phyloP scores from a whole-genome alignment of 108 stramenopile genomes.

The Cyclostephanos invisitatus region DNA sequence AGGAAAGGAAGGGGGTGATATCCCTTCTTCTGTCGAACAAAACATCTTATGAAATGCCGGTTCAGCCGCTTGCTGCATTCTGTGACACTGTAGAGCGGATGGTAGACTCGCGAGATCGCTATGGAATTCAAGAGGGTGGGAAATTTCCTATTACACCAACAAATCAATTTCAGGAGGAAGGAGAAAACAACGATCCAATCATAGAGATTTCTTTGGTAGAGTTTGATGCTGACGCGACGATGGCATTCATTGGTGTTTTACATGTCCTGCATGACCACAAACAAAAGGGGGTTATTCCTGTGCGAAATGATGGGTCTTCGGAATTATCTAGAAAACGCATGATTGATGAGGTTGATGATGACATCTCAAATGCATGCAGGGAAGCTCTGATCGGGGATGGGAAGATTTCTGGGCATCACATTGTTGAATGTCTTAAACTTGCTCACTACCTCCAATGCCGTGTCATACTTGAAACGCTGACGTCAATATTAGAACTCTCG shows the following conservation, averaged over 20 bases:
- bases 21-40: constrained; percentile 27
- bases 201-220: constrained; percentile 45
- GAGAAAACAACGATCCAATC: constrained; percentile 7
- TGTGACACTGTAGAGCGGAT: constrained; percentile 46
- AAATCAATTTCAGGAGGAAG: neutral
- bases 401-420: constrained; percentile 29
- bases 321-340: constrained; percentile 6
- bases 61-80: constrained; percentile 36
- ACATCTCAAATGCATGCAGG: constrained; percentile 10
- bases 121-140: constrained; percentile 12
- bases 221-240: constrained; percentile 29
- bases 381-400: constrained; percentile 25
- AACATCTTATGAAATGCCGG: constrained; percentile 10
- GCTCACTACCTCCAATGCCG: constrained; percentile 79
- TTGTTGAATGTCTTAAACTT: constrained; percentile 70
- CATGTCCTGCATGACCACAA: constrained; percentile 13
- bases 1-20: constrained; percentile 15
- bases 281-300: neutral
- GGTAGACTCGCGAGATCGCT: constrained; percentile 26
- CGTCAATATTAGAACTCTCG: constrained; percentile 45
- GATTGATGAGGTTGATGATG: constrained; percentile 3
- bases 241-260: constrained; percentile 30
- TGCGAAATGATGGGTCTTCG: neutral
- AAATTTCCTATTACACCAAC: neutral
- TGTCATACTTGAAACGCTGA: constrained; percentile 42